These are phyloP conservation scores for Phialophora tarda DNA, from an alignment of 2,329 filamentous ascomycete genomes.

Conservation along the genomic window DNA sequence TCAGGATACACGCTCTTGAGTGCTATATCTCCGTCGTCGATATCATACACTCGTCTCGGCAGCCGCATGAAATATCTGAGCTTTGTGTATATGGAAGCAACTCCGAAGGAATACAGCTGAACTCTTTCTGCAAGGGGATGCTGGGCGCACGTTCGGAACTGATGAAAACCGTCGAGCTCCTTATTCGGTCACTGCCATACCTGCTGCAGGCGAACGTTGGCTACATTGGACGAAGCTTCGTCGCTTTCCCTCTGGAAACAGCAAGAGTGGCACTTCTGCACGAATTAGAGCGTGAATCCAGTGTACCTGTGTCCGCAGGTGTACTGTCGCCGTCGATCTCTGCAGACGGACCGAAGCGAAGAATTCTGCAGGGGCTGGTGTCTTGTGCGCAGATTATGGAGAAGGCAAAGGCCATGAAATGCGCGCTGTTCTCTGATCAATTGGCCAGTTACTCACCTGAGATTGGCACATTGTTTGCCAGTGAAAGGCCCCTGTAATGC, in stretches of 20 bases:
- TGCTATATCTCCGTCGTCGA: conserved; percentile 7
- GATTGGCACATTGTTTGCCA: neutral
- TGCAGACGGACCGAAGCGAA: neutral
- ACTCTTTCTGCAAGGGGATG: neutral
- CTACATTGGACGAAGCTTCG: conserved; percentile 4
- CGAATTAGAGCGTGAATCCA: neutral
- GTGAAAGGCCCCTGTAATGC: neutral
- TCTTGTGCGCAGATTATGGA: neutral
- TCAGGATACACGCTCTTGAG: conserved; percentile 14
- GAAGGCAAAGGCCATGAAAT: conserved; percentile 8
- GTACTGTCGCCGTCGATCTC: neutral
- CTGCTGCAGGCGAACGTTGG: conserved; percentile 6
- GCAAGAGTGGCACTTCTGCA: conserved; percentile 2
- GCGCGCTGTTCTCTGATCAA: conserved; percentile 11
- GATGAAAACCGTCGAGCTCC: conserved; percentile 6
- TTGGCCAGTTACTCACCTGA: neutral
- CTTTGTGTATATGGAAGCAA: neutral
- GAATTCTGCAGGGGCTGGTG: neutral
- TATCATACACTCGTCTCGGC: neutral
- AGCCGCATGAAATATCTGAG: neutral
- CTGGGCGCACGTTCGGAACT: neutral
- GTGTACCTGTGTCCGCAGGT: neutral
- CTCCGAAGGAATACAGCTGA: neutral
- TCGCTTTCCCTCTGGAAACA: conserved; percentile 15
- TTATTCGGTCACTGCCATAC: conserved; percentile 16